Base-by-base conservation (phyloP, 2,329 filamentous ascomycete genomes). In the Aspergillus versicolor region DNA sequence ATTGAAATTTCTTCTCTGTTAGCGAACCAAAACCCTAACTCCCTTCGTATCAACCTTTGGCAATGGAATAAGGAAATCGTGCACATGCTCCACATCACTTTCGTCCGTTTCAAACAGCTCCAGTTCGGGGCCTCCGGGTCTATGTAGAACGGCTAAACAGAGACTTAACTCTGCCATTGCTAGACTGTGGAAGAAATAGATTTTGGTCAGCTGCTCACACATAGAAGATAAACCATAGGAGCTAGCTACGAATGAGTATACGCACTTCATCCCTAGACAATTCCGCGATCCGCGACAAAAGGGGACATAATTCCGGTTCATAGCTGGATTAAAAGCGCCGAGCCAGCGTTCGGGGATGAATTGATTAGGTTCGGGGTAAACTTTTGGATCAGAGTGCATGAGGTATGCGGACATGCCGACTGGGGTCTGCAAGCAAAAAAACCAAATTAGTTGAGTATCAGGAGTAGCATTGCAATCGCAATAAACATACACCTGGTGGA, bases 91-190 rank as follows among this genome's bases (percentile, higher is more conserved):
- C 4, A 56, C 46, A 27, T 56, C 53, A 9, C n/a, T 44, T 15
- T 56, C 53, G 32, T 56, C 53, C 13, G 53, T 56, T 17, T 45
- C 45, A 44, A 50, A 56, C 8, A 49, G 46, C 5, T 41, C 22
- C 8, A 56, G 7, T 19, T 37, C 34, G 11, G 46, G 46, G 8
- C 34, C 53, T 9, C 48, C 32, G 17, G 53, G 53, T 5, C 53
- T 38, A 34, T 44, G 42, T 12, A 56, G 13, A 7, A 49, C 45
- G 1, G 84, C 84, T 59, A 87, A 79, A 1, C 86, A 86, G 4
- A 90, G 73, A 32, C 83, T 82, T 66, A 87, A 88, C 67, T 90
- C 87, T 40, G 85, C 85, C 12, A 42, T 17, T 44, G 53, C 45
- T n/a, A 56, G 46, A 11, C 53, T 56, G 4, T 56, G 4, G 5